phyloP scores from a whole-genome alignment of 768 basidiomycete genomes.

The Kwoniella dejecticola region DNA sequence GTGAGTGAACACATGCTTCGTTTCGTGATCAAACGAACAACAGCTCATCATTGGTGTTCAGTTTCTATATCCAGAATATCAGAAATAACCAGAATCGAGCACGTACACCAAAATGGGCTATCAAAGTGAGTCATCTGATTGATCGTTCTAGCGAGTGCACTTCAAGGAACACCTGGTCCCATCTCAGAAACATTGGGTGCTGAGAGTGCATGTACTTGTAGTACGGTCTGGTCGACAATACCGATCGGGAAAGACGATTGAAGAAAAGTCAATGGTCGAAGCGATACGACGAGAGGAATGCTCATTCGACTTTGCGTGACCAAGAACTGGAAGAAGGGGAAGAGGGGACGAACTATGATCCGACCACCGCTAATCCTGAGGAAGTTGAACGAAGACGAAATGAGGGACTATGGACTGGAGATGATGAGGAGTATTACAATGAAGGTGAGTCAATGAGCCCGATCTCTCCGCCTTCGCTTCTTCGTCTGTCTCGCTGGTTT shows the following conservation, averaged over 20 bases:
- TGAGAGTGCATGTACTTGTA: slow-evolving; percentile 50
- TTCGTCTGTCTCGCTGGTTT: no score
- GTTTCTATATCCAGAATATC: slow-evolving; percentile 69
- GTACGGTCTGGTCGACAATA: slow-evolving; percentile 82
- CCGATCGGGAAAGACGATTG: slow-evolving; percentile 74
- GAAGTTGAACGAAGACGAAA: slow-evolving; percentile 44
- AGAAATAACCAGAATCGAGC: slow-evolving; percentile 90
- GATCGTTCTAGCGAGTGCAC: no score
- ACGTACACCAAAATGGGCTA: slow-evolving; percentile 94
- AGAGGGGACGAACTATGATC: slow-evolving; percentile 52
- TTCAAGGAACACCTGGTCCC: no score
- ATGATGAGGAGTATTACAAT: slow-evolving; percentile 54
- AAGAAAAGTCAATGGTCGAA: slow-evolving; percentile 82
- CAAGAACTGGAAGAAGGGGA: slow-evolving; percentile 81
- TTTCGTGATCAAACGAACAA: no score
- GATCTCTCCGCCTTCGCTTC: neutral
- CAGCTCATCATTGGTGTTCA: slow-evolving; percentile 1
- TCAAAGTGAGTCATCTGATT: slow-evolving; percentile 51
- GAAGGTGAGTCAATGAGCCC: slow-evolving; percentile 37
- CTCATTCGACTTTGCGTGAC: slow-evolving; percentile 69
- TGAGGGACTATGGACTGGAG: slow-evolving; percentile 52
- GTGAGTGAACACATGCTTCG: slow-evolving; percentile 24
- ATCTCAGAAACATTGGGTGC: no score
- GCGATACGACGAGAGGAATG: slow-evolving; percentile 79
- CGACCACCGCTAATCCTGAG: slow-evolving; percentile 25